A percentile compares a stretch with the other conserved stretches of the same genome.
Conservation (phyloP, 2,329 filamentous ascomycete species). For the Botrytis fragariae region DNA sequence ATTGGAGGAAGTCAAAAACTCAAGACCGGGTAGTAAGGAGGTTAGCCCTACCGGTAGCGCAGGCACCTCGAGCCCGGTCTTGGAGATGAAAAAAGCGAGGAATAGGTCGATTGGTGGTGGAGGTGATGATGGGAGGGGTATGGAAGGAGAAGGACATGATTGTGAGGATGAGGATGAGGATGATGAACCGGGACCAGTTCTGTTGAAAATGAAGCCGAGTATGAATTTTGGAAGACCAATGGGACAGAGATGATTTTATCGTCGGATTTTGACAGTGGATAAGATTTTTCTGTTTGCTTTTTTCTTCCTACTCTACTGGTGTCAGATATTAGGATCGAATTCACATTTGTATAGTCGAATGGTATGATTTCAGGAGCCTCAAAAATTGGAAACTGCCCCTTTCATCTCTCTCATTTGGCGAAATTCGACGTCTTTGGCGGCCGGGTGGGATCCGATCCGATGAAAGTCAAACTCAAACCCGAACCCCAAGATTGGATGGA, state of each 20-base stretch:
- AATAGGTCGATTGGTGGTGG: neutral
- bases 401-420: neutral
- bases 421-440: neutral
- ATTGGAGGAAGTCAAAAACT: slow-evolving; percentile 30
- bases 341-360: neutral
- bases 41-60: slow-evolving; percentile 14
- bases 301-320: neutral
- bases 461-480: neutral
- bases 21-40: slow-evolving; percentile 14
- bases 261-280: neutral
- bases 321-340: neutral
- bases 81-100: slow-evolving; percentile 15
- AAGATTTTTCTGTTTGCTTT: neutral
- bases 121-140: slow-evolving; percentile 3
- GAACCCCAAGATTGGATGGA: neutral
- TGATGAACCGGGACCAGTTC: slow-evolving; percentile 23
- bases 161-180: slow-evolving; percentile 10
- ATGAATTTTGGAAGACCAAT: slow-evolving; percentile 34
- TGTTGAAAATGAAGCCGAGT: slow-evolving; percentile 31
- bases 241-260: slow-evolving; percentile 20
- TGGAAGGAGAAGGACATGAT: slow-evolving; percentile 21
- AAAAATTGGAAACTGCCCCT: neutral
- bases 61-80: slow-evolving; percentile 9
- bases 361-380: neutral
- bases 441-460: neutral